Evolutionary conservation across 2,329 filamentous ascomycete species (phyloP).

Genomic region (Coniochaeta sp.): DNA sequence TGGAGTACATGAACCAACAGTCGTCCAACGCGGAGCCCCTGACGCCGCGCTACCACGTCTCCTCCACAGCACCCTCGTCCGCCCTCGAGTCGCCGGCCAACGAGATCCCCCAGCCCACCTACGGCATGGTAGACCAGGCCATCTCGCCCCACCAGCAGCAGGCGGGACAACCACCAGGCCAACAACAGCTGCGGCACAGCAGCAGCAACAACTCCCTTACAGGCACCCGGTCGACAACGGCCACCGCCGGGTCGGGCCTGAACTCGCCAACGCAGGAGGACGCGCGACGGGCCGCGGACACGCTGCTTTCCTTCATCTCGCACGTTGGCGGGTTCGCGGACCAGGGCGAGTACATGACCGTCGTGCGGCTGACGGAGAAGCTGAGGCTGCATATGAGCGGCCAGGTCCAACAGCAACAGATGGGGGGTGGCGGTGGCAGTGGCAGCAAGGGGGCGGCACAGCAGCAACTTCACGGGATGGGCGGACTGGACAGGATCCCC

Average conservation of each 20-base stretch:
- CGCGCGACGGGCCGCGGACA: constrained; percentile 71
- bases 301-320: constrained; percentile 76
- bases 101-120: constrained; percentile 33
- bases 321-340: constrained; percentile 67
- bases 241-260: constrained; percentile 31
- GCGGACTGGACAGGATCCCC: constrained; percentile 47
- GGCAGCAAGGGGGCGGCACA: neutral
- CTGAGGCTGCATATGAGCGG: constrained; percentile 57
- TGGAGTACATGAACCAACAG: constrained; percentile 47
- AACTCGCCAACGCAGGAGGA: constrained; percentile 76
- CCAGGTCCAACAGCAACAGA: too few species aligned
- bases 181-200: constrained; percentile 43
- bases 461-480: constrained; percentile 31
- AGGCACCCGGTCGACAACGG: constrained; percentile 11
- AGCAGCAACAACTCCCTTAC: constrained; percentile 43
- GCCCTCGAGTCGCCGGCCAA: constrained; percentile 44
- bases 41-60: constrained; percentile 42
- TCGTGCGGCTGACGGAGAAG: constrained; percentile 81
- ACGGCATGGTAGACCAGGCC: constrained; percentile 34
- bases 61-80: constrained; percentile 42
- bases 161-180: too few species aligned
- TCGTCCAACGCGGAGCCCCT: constrained; percentile 34
- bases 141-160: constrained; percentile 30
- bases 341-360: constrained; percentile 67
- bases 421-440: too few species aligned